These are phyloP conservation scores for Marasmius fiardii DNA, from an alignment of 1,284 basidiomycete species.

Conservation along the genomic window DNA sequence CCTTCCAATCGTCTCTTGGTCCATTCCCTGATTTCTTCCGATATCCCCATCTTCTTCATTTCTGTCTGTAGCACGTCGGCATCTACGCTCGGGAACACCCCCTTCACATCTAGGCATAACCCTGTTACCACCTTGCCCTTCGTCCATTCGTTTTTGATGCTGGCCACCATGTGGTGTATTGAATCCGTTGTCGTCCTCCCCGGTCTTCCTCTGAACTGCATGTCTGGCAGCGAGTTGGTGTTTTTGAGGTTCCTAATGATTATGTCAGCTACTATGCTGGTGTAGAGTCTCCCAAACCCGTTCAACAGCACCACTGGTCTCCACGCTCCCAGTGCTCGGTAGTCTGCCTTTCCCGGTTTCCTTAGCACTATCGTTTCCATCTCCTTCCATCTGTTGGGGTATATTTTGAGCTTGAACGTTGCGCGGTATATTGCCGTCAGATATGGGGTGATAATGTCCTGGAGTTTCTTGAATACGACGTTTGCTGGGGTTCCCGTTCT, in stretches of 20 bases:
- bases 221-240: slow-evolving; percentile 22
- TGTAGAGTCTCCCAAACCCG: slow-evolving; percentile 23
- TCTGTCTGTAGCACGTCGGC: slow-evolving; percentile 25
- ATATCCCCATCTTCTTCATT: slow-evolving; percentile 24
- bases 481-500: slow-evolving; percentile 28
- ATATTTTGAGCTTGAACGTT: too few species aligned
- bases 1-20: too few species aligned
- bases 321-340: slow-evolving; percentile 25
- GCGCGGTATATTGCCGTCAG: slow-evolving; percentile 20
- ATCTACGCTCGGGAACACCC: slow-evolving; percentile 28
- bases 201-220: slow-evolving; percentile 31
- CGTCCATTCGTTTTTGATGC: slow-evolving; percentile 27
- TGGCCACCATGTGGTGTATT: slow-evolving; percentile 25
- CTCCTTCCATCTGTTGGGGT: too few species aligned
- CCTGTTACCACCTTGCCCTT: slow-evolving; percentile 25
- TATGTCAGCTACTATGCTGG: slow-evolving; percentile 24
- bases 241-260: slow-evolving; percentile 20
- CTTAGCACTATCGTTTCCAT: too few species aligned
- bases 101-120: slow-evolving; percentile 30
- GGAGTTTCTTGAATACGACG: slow-evolving; percentile 21
- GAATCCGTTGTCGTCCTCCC: slow-evolving; percentile 32
- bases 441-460: slow-evolving; percentile 16
- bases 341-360: slow-evolving; percentile 12
- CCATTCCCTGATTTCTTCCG: slow-evolving; percentile 15
- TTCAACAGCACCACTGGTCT: slow-evolving; percentile 26